Evolutionary conservation across 306 rosid genomes (phyloP).

Genomic region (Lagenaria siceraria): DNA sequence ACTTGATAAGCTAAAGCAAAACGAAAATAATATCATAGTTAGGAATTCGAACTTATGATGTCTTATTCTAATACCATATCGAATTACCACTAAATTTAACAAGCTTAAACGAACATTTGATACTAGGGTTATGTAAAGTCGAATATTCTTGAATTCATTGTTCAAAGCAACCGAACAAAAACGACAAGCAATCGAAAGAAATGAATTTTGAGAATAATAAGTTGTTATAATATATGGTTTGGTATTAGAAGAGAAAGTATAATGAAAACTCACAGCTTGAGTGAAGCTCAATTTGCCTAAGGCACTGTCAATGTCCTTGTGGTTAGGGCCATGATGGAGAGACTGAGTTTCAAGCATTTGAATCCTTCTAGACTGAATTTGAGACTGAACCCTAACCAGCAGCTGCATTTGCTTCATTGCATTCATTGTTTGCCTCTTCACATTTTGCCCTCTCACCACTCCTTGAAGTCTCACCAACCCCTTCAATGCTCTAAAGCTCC

Average conservation of each 20-base stretch:
- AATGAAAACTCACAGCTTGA: conserved; percentile 38
- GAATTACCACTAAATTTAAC: too few relatives aligned
- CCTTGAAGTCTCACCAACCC: conserved; percentile 97
- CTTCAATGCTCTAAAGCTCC: conserved; percentile 86
- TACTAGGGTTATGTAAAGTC: too few relatives aligned
- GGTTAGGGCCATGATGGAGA: conserved; percentile 45
- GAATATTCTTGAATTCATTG: background rate
- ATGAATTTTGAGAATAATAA: background rate
- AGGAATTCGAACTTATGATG: too few relatives aligned
- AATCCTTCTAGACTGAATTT: conserved; percentile 84
- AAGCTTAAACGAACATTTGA: too few relatives aligned
- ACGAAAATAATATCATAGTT: too few relatives aligned
- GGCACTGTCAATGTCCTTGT: conserved; percentile 45
- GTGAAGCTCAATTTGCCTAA: conserved; percentile 50
- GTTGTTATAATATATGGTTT: background rate
- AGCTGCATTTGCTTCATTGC: conserved; percentile 99
- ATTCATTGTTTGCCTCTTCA: conserved; percentile 85
- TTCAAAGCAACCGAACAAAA: background rate
- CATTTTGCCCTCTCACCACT: conserved; percentile 92
- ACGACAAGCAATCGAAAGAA: background rate
- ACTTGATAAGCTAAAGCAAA: too few relatives aligned
- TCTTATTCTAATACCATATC: too few relatives aligned
- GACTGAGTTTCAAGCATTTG: conserved; percentile 89
- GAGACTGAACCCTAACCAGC: conserved; percentile 84
- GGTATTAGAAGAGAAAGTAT: background rate